Conservation (phyloP, 768 basidiomycete genomes). For the Lactarius hatsudake region DNA sequence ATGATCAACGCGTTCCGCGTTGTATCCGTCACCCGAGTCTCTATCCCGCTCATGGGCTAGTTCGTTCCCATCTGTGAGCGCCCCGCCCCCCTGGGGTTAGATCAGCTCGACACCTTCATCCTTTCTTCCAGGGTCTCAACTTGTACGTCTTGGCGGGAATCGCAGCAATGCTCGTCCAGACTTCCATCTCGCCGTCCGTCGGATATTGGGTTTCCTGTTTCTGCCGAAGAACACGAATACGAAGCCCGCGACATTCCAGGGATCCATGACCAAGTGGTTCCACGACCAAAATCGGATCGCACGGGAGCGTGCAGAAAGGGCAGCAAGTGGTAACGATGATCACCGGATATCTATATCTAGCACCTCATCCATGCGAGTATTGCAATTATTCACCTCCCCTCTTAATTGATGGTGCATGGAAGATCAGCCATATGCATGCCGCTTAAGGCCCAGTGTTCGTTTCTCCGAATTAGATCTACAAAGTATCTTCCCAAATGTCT, state of each 20-base stretch:
- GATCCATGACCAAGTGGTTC: conserved; percentile 24
- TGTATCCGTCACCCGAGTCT: conserved; percentile 43
- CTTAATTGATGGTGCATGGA: not conserved
- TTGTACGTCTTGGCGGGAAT: conserved; percentile 57
- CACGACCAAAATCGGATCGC: conserved; percentile 17
- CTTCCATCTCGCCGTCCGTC: conserved; percentile 42
- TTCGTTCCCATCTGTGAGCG: conserved; percentile 62
- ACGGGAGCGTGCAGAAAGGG: conserved; percentile 15
- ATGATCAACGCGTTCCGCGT: conserved; percentile 33
- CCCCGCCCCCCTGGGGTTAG: not conserved
- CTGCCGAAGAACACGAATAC: conserved; percentile 19
- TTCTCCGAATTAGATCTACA: conserved; percentile 16
- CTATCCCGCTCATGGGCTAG: conserved; percentile 49
- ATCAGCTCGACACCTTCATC: not conserved
- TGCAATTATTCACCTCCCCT: conserved; percentile 3
- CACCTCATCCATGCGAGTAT: not conserved
- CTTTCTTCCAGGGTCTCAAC: conserved; percentile 47
- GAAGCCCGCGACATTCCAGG: conserved; percentile 23
- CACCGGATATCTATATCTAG: not conserved
- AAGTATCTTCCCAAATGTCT: conserved; percentile 36
- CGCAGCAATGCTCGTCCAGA: conserved; percentile 45
- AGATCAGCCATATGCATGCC: no score
- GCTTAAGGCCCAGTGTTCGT: no score
- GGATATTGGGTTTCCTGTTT: conserved; percentile 36
- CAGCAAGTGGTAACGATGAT: conserved; percentile 19